Base-by-base conservation (phyloP, 1,139 yeast genomes). In the Pichia sp. region DNA sequence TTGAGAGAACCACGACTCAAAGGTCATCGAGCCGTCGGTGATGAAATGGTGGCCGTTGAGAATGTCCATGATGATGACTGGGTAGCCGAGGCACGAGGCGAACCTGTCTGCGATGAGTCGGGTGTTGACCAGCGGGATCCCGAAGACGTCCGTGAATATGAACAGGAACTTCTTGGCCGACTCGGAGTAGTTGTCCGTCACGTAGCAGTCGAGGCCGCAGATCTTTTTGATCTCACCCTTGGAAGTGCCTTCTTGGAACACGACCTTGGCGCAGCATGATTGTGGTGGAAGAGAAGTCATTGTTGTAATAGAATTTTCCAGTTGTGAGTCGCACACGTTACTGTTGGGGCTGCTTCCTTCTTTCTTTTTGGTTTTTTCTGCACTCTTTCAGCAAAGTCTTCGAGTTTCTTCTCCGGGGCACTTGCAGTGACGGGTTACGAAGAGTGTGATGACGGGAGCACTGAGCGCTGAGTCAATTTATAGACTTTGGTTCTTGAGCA, bases 11-110 rank as follows among this genome's bases (percentile, higher is more conserved):
- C 95, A 89, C 45, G 72, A 74, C 7, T 62, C 61, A 16, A 66
- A 57, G 34, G 51, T 50, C 56, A 62, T 57, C n/a, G 57, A 54
- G 28, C 62, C 63, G 44, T 63, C 66, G 7, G 64, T 63, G 37
- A 67, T 64, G 41, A 74, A 66, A 41, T 77, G 72, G 51, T 86
- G 95, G 37, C 79, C 81, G 31, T 76, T 66, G 59, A 87, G 75
- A 55, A 87, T 75, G 66, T 89, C 96, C 13, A 96, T 96, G 44
- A 85, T 70, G 51, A 85, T 71, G 0, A 86, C 93, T 42, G 75
- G 76, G 70, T 76, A 87, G 26, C 84, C 84, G n/a, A 78, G 76
- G 3, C 51, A 47, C 47, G 69, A 68, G 47, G 93, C 85, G 54
- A 85, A 75, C 51, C 77, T 74, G 66, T 89, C 96, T 28, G 96